These are phyloP conservation scores for Metschnikowia peoriensis DNA, from an alignment of 805 yeast species.

Conservation along the genomic window DNA sequence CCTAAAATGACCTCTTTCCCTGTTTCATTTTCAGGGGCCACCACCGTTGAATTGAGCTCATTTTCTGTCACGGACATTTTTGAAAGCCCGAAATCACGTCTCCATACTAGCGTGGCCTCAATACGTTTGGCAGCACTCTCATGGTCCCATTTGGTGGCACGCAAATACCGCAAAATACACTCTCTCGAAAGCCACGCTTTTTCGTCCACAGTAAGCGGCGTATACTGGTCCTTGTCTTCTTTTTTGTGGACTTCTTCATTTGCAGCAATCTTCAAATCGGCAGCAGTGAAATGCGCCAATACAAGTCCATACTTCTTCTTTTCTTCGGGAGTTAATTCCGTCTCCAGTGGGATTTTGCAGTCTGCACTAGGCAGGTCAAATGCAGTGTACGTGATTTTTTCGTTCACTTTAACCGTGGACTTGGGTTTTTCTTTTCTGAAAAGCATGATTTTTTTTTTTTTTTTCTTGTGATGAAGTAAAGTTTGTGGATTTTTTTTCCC, in stretches of 20 bases:
- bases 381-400: constrained; percentile 38
- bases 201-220: constrained; percentile 45
- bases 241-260: constrained; percentile 48
- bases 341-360: constrained; percentile 50
- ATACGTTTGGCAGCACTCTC: constrained; percentile 71
- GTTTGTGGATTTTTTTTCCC: too few relatives aligned
- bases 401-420: constrained; percentile 14
- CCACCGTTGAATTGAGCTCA: constrained; percentile 52
- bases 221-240: constrained; percentile 31
- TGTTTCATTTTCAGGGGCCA: constrained; percentile 72
- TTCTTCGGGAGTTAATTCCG: constrained; percentile 53
- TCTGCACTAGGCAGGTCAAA: constrained; percentile 53
- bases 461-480: background rate
- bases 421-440: background rate
- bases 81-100: constrained; percentile 80
- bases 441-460: background rate
- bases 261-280: constrained; percentile 48
- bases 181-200: constrained; percentile 93
- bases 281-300: constrained; percentile 56
- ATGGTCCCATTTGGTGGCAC: constrained; percentile 91
- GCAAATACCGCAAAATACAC: constrained; percentile 81
- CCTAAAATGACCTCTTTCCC: constrained; percentile 94
- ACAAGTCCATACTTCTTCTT: constrained; percentile 60
- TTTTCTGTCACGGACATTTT: constrained; percentile 44
- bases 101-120: constrained; percentile 81